Evolutionary conservation across 176 grass and related monocot genomes (phyloP), one percentile per base, ranked within the genome.

Genomic region (Rhynchospora pubera): DNA sequence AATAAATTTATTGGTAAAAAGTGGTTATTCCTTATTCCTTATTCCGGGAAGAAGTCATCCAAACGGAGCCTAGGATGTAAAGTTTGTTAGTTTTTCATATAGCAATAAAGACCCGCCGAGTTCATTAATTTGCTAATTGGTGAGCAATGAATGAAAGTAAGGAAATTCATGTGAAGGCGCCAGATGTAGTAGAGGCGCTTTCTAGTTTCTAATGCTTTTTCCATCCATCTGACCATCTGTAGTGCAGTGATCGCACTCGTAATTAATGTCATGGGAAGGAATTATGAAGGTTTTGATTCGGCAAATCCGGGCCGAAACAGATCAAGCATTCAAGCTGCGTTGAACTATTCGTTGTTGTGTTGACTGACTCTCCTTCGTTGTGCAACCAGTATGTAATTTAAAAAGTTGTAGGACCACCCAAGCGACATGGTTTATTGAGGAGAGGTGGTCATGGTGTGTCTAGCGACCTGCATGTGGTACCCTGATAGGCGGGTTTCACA

Each of bases 161-260:
- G 71, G n/a, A 28, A 18, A 14, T 79, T 79, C 52, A 59, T 59
- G 75, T 79, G 76, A 57, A 79, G 24, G 32, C 51, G 44, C 45
- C n/a, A n/a, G n/a, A n/a, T n/a, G n/a, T n/a, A n/a, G n/a, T n/a
- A n/a, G 18, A 47, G 8, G 39, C 43, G 46, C 43, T 46, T n/a
- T n/a, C n/a, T n/a, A n/a, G n/a, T n/a, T 26, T 77, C 26, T 47
- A 56, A 55, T 7, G 23, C 22, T 5, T 39, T 39, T n/a, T 39
- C n/a, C n/a, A n/a, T 4, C 0, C 34, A 39, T 5, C n/a, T n/a
- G n/a, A n/a, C 34, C 34, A 39, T 39, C 34, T 5, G 18, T 59
- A 43, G 24, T 59, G 3, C 19, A 73, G 12, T 69, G 12, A 23
- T 78, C 77, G 61, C 51, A 34, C 30, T 60, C 14, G 4, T 24